Conservation (phyloP, 768 basidiomycete species). For the Agrocybe chaxingu region DNA sequence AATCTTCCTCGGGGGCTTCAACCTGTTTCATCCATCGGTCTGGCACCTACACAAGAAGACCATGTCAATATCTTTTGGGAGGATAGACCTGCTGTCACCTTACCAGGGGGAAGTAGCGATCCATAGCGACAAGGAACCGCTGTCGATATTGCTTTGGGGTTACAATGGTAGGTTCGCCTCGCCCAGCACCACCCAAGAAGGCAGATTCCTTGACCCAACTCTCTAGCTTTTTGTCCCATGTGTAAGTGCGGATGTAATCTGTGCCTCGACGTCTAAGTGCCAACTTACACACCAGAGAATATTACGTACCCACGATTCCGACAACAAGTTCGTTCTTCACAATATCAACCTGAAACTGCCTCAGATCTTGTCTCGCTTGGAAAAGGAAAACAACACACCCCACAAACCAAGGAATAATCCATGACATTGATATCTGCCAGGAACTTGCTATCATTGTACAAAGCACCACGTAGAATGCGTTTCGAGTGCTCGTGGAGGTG, state of each 20-base stretch:
- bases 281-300: background rate
- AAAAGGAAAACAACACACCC: constrained; percentile 31
- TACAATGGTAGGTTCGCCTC: constrained; percentile 94
- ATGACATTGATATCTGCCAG: constrained; percentile 92
- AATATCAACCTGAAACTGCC: constrained; percentile 63
- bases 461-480: constrained; percentile 82
- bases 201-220: constrained; percentile 97
- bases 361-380: background rate
- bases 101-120: constrained; percentile 85
- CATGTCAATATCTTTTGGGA: constrained; percentile 7
- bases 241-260: constrained; percentile 96
- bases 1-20: constrained; percentile 76
- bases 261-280: background rate
- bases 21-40: constrained; percentile 91
- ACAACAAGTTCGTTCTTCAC: constrained; percentile 87
- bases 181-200: constrained; percentile 78
- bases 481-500: constrained; percentile 97
- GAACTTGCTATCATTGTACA: constrained; percentile 96
- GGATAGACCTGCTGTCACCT: constrained; percentile 18
- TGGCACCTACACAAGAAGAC: constrained; percentile 52
- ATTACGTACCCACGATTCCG: constrained; percentile 89
- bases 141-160: constrained; percentile 94
- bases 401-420: constrained; percentile 97
- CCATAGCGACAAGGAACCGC: constrained; percentile 84
- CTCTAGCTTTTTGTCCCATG: constrained; percentile 98